Conservation (phyloP, 2,329 filamentous ascomycete species). For the Apiospora koreana region DNA sequence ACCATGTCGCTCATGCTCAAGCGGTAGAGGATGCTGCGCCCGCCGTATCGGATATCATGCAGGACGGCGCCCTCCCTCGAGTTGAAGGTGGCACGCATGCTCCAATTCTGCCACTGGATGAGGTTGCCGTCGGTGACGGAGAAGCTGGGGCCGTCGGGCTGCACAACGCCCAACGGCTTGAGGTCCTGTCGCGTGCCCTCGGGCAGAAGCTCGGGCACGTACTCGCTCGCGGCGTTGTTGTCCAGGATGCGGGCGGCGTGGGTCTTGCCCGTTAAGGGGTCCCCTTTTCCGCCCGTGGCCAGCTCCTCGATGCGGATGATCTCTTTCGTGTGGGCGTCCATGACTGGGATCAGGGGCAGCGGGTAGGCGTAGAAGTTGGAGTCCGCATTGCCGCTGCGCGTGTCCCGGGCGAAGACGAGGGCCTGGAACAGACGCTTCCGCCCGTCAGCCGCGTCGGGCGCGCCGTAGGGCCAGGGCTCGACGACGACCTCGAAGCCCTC, state of each 20-base stretch:
- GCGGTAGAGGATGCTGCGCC: conserved; percentile 59
- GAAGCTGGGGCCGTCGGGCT: conserved; percentile 47
- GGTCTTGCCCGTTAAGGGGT: conserved; percentile 41
- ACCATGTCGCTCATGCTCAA: conserved; percentile 61
- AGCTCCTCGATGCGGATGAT: conserved; percentile 60
- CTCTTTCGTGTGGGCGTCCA: conserved; percentile 55
- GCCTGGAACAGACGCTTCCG: conserved; percentile 49
- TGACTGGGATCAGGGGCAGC: conserved; percentile 57
- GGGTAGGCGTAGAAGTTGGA: conserved; percentile 66
- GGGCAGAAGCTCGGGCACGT: conserved; percentile 52
- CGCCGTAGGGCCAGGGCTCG: conserved; percentile 69
- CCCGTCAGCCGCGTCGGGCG: conserved; percentile 40
- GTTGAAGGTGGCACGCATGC: conserved; percentile 64
- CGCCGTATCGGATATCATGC: conserved; percentile 63
- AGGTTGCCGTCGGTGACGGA: conserved; percentile 31
- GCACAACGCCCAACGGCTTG: conserved; percentile 72
- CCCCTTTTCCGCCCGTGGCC: conserved; percentile 47
- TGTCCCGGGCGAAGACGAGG: conserved; percentile 47
- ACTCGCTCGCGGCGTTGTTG: conserved; percentile 42
- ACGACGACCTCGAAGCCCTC: conserved; percentile 45
- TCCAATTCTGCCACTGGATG: conserved; percentile 46
- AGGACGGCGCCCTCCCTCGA: conserved; percentile 62
- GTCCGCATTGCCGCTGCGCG: conserved; percentile 47
- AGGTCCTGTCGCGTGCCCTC: conserved; percentile 50
- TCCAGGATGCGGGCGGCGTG: conserved; percentile 45